phyloP scores from a whole-genome alignment of 805 yeast genomes.

The Nakazawaea siamensis region DNA sequence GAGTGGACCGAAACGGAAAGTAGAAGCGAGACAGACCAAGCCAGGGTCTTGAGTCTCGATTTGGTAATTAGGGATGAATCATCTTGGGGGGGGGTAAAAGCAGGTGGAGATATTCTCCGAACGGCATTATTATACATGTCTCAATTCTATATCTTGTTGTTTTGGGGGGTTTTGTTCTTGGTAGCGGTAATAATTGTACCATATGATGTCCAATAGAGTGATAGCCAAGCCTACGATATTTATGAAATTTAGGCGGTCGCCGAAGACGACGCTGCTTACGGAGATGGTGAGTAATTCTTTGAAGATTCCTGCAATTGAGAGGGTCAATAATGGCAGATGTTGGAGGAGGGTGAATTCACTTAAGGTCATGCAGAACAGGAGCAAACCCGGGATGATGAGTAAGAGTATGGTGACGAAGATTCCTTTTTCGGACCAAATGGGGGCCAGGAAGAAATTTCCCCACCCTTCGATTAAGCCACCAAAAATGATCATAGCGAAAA shows the following conservation, averaged over 20 bases:
- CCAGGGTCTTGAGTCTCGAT: too few species aligned
- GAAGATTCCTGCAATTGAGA: slow-evolving; percentile 87
- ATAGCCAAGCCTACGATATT: slow-evolving; percentile 69
- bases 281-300: slow-evolving; percentile 83
- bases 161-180: slow-evolving; percentile 19
- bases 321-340: slow-evolving; percentile 75
- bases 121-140: too few species aligned
- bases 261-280: slow-evolving; percentile 60
- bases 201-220: slow-evolving; percentile 70
- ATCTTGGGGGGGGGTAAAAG: too few species aligned
- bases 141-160: too few species aligned
- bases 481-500: slow-evolving; percentile 45
- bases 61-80: too few species aligned
- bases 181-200: slow-evolving; percentile 70
- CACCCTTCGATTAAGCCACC: slow-evolving; percentile 72
- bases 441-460: slow-evolving; percentile 37
- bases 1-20: too few species aligned
- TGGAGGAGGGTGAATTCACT: slow-evolving; percentile 80
- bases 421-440: slow-evolving; percentile 63
- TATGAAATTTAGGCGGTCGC: slow-evolving; percentile 58
- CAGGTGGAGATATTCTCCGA: too few species aligned
- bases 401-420: slow-evolving; percentile 43
- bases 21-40: too few species aligned
- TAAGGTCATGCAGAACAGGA: slow-evolving; percentile 85
- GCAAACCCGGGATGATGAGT: slow-evolving; percentile 71